These are phyloP conservation scores for Benincasa hispida DNA, from an alignment of 306 rosid genomes.

Conservation along the genomic window DNA sequence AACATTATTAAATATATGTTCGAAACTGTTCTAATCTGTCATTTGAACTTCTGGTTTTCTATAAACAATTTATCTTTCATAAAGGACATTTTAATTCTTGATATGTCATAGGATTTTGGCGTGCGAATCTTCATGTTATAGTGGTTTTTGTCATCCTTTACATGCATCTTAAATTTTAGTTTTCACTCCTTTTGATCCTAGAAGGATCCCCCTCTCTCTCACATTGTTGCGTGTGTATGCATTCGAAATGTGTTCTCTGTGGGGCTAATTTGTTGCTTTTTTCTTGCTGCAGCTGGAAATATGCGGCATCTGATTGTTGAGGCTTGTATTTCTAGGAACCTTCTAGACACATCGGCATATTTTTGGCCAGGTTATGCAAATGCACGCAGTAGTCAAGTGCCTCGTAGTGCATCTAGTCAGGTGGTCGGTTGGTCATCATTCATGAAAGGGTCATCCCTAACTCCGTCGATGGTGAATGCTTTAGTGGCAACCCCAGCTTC, in stretches of 20 bases:
- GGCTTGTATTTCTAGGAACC: constrained; percentile 74
- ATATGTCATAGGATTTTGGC: background rate
- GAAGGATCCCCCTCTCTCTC: background rate
- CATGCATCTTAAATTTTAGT: background rate
- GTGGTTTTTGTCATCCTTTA: background rate
- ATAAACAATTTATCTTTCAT: background rate
- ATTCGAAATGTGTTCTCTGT: background rate
- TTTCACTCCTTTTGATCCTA: background rate
- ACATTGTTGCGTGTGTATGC: background rate
- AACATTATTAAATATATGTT: background rate
- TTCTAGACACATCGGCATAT: constrained; percentile 75
- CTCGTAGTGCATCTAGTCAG: constrained; percentile 43
- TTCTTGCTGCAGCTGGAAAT: constrained; percentile 63
- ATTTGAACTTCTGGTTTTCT: background rate
- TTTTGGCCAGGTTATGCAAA: constrained; percentile 87
- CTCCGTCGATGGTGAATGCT: constrained; percentile 46
- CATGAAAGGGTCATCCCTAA: constrained; percentile 72
- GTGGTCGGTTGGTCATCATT: constrained; percentile 65
- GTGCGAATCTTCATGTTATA: background rate
- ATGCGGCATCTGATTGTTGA: constrained; percentile 83
- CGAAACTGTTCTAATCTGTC: background rate
- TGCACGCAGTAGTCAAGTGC: constrained; percentile 43
- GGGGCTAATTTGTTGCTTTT: constrained; percentile 12
- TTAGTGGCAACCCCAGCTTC: constrained; percentile 82
- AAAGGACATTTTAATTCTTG: background rate